Evolutionary conservation across 1,284 basidiomycete species (phyloP).

Genomic region (Chiua sp.): DNA sequence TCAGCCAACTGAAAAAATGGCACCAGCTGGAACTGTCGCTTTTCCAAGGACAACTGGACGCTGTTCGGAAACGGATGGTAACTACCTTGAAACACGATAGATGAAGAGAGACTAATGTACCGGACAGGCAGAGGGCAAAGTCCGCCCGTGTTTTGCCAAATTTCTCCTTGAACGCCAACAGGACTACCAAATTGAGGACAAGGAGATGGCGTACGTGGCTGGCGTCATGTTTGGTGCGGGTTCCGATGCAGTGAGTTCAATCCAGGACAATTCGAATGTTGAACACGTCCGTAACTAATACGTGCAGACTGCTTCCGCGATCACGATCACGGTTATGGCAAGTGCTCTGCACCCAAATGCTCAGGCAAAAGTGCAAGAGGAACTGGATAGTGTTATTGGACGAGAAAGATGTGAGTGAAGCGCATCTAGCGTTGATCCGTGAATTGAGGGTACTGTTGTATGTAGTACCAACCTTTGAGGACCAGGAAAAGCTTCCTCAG

Average conservation of each 20-base stretch:
- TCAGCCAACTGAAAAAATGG: constrained; percentile 54
- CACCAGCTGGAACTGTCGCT: constrained; percentile 62
- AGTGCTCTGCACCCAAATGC: constrained; percentile 46
- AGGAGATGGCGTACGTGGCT: constrained; percentile 39
- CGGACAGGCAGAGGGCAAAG: constrained; percentile 2
- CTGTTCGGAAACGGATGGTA: constrained; percentile 53
- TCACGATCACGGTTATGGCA: constrained; percentile 49
- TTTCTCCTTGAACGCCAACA: constrained; percentile 25
- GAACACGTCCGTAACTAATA: neutral
- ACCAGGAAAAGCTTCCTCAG: constrained; percentile 26
- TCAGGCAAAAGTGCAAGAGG: constrained; percentile 45
- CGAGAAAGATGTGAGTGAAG: constrained; percentile 37
- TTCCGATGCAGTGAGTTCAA: constrained; percentile 40
- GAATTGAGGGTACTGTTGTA: no score
- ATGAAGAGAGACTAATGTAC: no score
- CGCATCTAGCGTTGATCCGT: no score
- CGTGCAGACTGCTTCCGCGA: constrained; percentile 31
- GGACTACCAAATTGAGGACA: constrained; percentile 13
- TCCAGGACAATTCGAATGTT: no score
- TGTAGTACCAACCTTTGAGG: constrained; percentile 28
- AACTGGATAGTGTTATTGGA: constrained; percentile 47
- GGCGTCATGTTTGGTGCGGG: constrained; percentile 48
- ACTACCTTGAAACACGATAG: constrained; percentile 5
- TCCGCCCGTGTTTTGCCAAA: constrained; percentile 20
- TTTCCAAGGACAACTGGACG: constrained; percentile 54